Evolutionary conservation across 2,329 filamentous ascomycete genomes (phyloP), one percentile per base, ranked within the genome.

Genomic region (Colletotrichum noveboracense): DNA sequence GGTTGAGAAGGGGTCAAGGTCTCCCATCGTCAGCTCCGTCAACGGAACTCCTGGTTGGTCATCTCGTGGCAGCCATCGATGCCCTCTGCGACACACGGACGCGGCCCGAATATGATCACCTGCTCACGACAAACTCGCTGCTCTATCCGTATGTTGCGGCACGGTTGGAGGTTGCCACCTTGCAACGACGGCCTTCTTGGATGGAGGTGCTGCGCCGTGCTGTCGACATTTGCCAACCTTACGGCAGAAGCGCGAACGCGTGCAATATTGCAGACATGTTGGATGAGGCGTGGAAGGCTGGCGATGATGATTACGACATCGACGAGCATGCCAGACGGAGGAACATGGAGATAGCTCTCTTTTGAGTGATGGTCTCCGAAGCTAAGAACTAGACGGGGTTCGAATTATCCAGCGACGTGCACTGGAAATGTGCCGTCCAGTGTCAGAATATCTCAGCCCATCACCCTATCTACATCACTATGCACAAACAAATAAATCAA

Each of bases 71-170:
- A 3, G 55, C 55, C 2, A 58, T 58, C 7, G 55, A 58, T 58
- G 55, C 55, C n/a, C 55, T 58, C 55, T 58, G 55, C 9, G 55
- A 58, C 55, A 58, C 55, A 3, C 55, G 55, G 6, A 58, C 21
- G 55, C 55, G 55, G 7, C 6, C 13, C 7, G 55, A 58, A 28
- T 58, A 58, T 1, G 9, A 10, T 6, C 55, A 58, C 7, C 55
- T 58, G 21, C 55, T 58, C 4, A 78, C 78, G 1, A 74, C 28
- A 12, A 81, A 81, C 66, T 75, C 76, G 28, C 77, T 80, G 18
- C 58, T 79, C 2, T 81, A 81, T 55, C 80, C 80, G 4, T 80
- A 79, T 24, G 75, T 78, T 0, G 79, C 80, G 8, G 79, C 80
- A 0, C 77, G 79, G 12, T 66, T 81, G 1, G 80, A 81, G 34